phyloP scores from a whole-genome alignment of 2,329 filamentous ascomycete species.

The Aschersonia sp. region DNA sequence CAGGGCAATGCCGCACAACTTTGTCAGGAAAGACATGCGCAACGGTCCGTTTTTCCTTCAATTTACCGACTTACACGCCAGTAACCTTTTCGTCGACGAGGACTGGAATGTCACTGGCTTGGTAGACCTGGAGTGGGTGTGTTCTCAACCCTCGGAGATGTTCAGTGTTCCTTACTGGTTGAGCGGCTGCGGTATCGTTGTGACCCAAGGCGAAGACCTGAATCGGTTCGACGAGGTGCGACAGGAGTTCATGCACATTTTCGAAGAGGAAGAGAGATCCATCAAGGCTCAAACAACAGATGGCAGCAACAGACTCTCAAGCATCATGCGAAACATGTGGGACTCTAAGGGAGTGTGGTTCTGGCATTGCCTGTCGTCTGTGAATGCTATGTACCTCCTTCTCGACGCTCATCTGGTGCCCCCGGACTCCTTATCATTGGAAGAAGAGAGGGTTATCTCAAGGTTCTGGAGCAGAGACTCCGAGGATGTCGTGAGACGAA shows the following conservation, averaged over 20 bases:
- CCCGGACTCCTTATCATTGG: conserved; percentile 1
- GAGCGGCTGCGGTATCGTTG: neutral
- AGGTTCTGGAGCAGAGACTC: conserved; percentile 4
- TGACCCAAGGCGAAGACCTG: neutral
- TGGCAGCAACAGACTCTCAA: neutral
- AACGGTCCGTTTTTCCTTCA: conserved; percentile 14
- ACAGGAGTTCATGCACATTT: neutral
- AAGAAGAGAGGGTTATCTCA: conserved; percentile 4
- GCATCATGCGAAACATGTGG: neutral
- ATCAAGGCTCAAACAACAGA: neutral
- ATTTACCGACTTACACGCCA: conserved; percentile 16
- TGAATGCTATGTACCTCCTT: conserved; percentile 6
- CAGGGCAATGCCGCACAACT: conserved; percentile 10
- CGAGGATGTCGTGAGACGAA: conserved; percentile 4
- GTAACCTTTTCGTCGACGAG: conserved; percentile 13
- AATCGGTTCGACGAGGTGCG: neutral
- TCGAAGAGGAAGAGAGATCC: neutral
- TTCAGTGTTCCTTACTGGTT: neutral
- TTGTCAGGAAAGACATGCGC: conserved; percentile 8
- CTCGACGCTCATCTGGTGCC: conserved; percentile 5
- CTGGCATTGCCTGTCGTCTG: neutral
- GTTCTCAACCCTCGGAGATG: neutral
- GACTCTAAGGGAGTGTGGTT: neutral
- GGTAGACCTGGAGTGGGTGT: conserved; percentile 1
- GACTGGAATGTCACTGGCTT: conserved; percentile 1